Percentiles rank a stretch among this genome's conserved stretches.
These are phyloP conservation scores for Cerrena zonata DNA, from an alignment of 1,284 basidiomycete genomes.

Conservation along the genomic window DNA sequence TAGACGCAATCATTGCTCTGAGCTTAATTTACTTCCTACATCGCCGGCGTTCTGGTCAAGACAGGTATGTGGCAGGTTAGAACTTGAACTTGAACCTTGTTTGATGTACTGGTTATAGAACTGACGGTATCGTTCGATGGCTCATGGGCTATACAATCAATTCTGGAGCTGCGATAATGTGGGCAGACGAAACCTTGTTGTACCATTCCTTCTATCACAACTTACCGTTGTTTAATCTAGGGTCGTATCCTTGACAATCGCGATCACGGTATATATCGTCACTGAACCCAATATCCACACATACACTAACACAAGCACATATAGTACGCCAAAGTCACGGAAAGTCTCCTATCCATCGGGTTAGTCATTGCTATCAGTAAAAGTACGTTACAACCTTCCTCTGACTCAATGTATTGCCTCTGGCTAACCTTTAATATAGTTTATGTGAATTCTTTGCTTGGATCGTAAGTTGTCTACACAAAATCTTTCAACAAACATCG, in stretches of 20 bases:
- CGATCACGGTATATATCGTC: neutral
- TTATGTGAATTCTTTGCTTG: constrained; percentile 5
- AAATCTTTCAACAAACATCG: no score
- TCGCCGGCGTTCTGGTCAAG: neutral
- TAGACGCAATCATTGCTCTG: neutral
- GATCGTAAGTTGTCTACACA: neutral
- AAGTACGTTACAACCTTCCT: neutral
- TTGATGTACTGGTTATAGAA: neutral
- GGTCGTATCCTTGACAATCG: neutral
- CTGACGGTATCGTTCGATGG: neutral
- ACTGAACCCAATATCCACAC: neutral
- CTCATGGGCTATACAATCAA: constrained; percentile 3
- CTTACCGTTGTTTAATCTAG: no score
- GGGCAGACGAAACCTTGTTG: neutral
- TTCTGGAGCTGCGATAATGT: constrained; percentile 5
- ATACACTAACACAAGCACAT: neutral
- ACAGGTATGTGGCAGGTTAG: neutral
- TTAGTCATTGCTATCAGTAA: neutral
- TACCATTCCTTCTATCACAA: no score
- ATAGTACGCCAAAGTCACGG: neutral
- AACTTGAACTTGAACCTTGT: neutral
- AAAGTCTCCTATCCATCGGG: neutral
- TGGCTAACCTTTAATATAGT: neutral
- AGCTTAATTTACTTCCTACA: neutral
- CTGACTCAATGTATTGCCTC: neutral